These are phyloP conservation scores for Tricholoma flavovirens DNA, from an alignment of 768 basidiomycete species.

Conservation along the genomic window DNA sequence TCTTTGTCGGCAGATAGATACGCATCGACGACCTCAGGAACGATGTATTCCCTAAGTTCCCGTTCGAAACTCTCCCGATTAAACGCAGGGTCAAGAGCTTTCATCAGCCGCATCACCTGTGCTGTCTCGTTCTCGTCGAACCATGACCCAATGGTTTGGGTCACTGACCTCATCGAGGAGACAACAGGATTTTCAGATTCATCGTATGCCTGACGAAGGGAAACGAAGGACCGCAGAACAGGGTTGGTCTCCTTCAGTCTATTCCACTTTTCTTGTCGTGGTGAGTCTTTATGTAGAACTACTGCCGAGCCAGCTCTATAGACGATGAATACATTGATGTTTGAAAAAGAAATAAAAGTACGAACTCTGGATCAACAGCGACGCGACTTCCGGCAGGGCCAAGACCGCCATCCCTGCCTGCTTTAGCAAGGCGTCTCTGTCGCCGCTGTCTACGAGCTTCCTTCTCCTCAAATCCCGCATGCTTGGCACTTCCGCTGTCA, in stretches of 20 bases:
- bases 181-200: conserved; percentile 93
- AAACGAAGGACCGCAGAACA: conserved; percentile 53
- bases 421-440: conserved; percentile 77
- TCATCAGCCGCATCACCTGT: conserved; percentile 86
- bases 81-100: conserved; percentile 82
- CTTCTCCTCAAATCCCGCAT: conserved; percentile 94
- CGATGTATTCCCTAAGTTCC: conserved; percentile 93
- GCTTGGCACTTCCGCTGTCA: conserved; percentile 87
- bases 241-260: conserved; percentile 74
- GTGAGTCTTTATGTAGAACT: conserved; percentile 78
- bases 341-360: conserved; percentile 11
- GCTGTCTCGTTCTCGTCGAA: conserved; percentile 98
- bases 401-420: conserved; percentile 64
- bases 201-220: conserved; percentile 68
- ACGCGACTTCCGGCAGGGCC: conserved; percentile 44
- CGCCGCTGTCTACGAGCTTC: conserved; percentile 81
- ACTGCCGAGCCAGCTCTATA: conserved; percentile 80
- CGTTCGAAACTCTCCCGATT: conserved; percentile 81
- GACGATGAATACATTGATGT: not conserved
- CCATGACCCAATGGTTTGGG: conserved; percentile 80
- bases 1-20: conserved; percentile 89
- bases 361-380: conserved; percentile 78
- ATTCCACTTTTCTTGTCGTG: conserved; percentile 77
- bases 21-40: conserved; percentile 96
- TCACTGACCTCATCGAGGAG: conserved; percentile 73